Base-by-base conservation (phyloP, 257 asterid genomes). In the Lithospermum erythrorhizon region DNA sequence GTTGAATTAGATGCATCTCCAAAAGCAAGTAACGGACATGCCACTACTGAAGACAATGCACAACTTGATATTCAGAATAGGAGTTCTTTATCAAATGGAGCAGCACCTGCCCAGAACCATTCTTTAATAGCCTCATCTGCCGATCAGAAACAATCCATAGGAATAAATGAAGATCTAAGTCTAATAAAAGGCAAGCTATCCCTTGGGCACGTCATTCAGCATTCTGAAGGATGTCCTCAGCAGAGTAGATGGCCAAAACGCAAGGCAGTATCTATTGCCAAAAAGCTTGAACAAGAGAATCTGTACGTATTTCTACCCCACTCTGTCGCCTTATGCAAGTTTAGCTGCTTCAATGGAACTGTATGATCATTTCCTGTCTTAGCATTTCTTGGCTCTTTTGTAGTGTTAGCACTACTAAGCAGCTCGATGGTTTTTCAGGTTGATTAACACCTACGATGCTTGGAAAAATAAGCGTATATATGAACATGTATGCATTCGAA, bases 261-360 rank as follows among this genome's bases (percentile, higher is more conserved):
- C 58, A 91, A 86, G 66, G 95, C 97, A 9, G 85, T 86, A 61
- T 86, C 98, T 23, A 86, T 91, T 20, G 98, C 98, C 27, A 95
- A 88, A 69, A 83, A 88, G 78, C 94, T 91, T 32, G 98, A 91
- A 70, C 88, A 88, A 74, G 95, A 91, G 75, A 91, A 91, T 71
- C 61, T 91, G 98, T 91, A 76, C 16, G 94, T 73, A 24, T 66
- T 53, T 54, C 61, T 72, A 61, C 63, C 69, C 53, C 52, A 35
- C 32, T 59, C 45, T 20, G 13, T 35, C 45, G 9, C 45, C 45
- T 35, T 6, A 35, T 35, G 13, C 45, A 35, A 7, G 45, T 35
- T 2, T 27, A 27, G 30, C 30, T 27, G 30, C 30, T 27, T 7
- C 45, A 35, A 6, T 35, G 45, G 45, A 35, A 35, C 45, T 9